Evolutionary conservation across 2,329 filamentous ascomycete species (phyloP).

Genomic region (Ceratocystis colombiana): DNA sequence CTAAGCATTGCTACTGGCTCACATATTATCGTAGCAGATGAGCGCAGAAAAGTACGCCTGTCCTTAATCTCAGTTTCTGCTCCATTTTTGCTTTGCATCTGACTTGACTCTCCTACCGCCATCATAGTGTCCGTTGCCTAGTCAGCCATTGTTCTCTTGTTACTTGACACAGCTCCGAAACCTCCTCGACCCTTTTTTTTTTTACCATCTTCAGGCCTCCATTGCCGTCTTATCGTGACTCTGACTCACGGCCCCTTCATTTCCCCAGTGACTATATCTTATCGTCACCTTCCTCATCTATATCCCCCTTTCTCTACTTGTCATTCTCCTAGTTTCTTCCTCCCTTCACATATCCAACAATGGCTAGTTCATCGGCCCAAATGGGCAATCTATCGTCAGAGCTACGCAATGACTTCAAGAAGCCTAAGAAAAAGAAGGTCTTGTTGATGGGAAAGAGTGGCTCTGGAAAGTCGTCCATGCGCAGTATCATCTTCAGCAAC

Average conservation of each 20-base stretch:
- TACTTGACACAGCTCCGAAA: too few relatives aligned
- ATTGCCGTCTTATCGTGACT: too few relatives aligned
- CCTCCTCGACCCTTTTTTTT: too few relatives aligned
- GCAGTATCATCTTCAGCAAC: slow-evolving; percentile 97
- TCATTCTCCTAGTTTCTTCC: neutral
- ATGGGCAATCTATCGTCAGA: slow-evolving; percentile 23
- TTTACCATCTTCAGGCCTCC: too few relatives aligned
- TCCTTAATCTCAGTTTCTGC: too few relatives aligned
- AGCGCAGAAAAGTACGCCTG: too few relatives aligned
- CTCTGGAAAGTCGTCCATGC: slow-evolving; percentile 96
- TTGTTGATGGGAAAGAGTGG: slow-evolving; percentile 91
- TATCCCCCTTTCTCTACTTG: neutral
- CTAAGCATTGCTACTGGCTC: too few relatives aligned
- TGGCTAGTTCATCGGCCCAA: slow-evolving; percentile 18
- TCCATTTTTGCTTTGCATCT: too few relatives aligned
- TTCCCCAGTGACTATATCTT: neutral
- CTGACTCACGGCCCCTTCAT: neutral
- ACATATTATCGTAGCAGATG: too few relatives aligned
- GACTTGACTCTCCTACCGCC: too few relatives aligned
- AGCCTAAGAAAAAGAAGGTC: slow-evolving; percentile 77
- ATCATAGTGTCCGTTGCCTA: too few relatives aligned
- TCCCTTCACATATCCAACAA: neutral
- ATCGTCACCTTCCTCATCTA: neutral
- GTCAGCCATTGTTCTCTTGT: too few relatives aligned
- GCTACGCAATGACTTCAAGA: slow-evolving; percentile 44